Evolutionary conservation across 139 green algal species (phyloP), one percentile per base, ranked within the genome.

Genomic region (Picochlorum sp.): DNA sequence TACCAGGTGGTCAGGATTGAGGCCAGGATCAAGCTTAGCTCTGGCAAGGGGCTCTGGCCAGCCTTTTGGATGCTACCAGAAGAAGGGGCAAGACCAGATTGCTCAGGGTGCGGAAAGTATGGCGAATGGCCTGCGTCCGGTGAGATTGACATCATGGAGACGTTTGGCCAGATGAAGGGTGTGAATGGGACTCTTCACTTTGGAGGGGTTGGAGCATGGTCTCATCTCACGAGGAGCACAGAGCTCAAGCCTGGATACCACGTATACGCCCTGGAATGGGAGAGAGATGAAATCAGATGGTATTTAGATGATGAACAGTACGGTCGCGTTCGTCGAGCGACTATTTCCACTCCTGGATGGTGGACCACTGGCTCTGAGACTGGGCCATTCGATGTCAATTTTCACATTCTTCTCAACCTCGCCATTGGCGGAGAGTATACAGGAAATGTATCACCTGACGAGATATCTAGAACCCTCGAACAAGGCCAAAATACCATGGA

Each of bases 321-420:
- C 45, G 62, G 51, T 15, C 21, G 5, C 20, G 15, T 24, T 26
- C 24, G 45, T 13, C 69, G 62, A 49, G 41, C 54, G 44, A 75
- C 49, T 11, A 45, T 18, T 24, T 16, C 11, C 24, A 49, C 18
- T 2, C 10, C 20, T 23, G 49, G 71, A 4, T 72, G 60, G 67
- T 67, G 49, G 57, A 59, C 21, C 15, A 58, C 62, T 51, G 65
- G 47, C 0, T 45, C 57, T 15, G 60, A 24, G 21, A 67, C 61
- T 11, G 66, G 57, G 0, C 72, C 77, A n/a, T 83, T 81, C 52
- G 69, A 79, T 57, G 26, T 57, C 49, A 72, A 69, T 44, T 77
- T 77, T 45, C 65, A 83, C 62, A 16, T 83, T 20, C 70, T 80
- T 52, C 49, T 83, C n/a, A 83, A 80, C 59, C 56, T 83, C 21